Conservation (phyloP, 1,139 yeast genomes). For the Magnusiomyces sp. region DNA sequence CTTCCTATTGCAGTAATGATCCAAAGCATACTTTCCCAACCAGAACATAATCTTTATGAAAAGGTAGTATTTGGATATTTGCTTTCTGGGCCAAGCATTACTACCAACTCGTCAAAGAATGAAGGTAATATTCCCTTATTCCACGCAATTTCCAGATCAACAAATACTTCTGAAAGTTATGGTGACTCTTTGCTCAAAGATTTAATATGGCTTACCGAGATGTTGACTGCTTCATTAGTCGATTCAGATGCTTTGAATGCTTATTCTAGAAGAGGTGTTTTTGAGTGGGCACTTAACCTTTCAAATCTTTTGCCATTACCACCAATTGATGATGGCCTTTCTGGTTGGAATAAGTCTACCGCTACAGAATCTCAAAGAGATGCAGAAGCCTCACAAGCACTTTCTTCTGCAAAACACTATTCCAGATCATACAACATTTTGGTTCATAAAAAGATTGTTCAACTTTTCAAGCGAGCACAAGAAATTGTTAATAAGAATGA, state of each 20-base stretch:
- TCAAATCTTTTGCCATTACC: conserved; percentile 36
- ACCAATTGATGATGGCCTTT: background rate
- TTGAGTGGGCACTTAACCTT: conserved; percentile 62
- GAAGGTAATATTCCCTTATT: conserved; percentile 5
- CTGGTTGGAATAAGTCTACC: background rate
- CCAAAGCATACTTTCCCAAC: background rate
- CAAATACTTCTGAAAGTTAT: conserved; percentile 6
- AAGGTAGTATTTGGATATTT: conserved; percentile 2
- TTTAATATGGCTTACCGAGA: conserved; percentile 55
- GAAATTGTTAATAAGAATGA: conserved; percentile 26
- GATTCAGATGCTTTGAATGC: conserved; percentile 44
- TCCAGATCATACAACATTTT: conserved; percentile 9
- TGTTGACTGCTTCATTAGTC: conserved; percentile 40
- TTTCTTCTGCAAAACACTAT: conserved; percentile 4
- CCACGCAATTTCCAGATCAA: background rate
- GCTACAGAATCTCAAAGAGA: background rate
- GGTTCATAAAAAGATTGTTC: conserved; percentile 35
- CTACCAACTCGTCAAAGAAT: background rate
- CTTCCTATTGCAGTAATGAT: conserved; percentile 2
- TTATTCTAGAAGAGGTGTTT: conserved; percentile 43
- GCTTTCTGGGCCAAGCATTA: background rate
- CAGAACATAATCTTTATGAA: conserved; percentile 5
- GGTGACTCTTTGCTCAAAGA: conserved; percentile 40
- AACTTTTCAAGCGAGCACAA: conserved; percentile 44
- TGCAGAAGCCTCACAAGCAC: conserved; percentile 12